These are phyloP conservation scores for Xylariaceae sp. DNA, from an alignment of 2,329 filamentous ascomycete genomes.

Conservation along the genomic window DNA sequence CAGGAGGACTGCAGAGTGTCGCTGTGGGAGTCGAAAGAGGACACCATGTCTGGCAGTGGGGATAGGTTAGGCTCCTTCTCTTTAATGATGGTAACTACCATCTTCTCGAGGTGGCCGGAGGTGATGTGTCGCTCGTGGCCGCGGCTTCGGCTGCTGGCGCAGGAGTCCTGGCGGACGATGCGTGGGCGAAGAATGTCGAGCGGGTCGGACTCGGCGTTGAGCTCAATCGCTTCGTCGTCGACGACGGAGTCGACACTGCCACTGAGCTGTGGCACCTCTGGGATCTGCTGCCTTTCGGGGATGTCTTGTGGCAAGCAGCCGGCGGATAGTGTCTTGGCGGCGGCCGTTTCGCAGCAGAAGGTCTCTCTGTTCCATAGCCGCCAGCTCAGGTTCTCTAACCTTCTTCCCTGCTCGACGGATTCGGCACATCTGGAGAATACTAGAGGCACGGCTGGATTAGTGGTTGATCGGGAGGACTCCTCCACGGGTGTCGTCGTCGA, in stretches of 20 bases:
- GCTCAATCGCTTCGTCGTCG: conserved; percentile 64
- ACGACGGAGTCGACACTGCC: conserved; percentile 71
- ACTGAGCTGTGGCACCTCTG: conserved; percentile 67
- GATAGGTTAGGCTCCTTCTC: conserved; percentile 67
- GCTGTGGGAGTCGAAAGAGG: conserved; percentile 42
- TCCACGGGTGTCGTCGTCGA: conserved; percentile 7
- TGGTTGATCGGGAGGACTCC: conserved; percentile 9
- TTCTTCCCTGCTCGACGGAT: conserved; percentile 85
- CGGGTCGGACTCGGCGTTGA: conserved; percentile 50
- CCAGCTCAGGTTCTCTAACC: conserved; percentile 95
- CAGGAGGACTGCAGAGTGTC: conserved; percentile 36
- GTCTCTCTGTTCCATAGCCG: conserved; percentile 91
- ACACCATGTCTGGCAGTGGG: conserved; percentile 44
- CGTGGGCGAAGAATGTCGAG: conserved; percentile 62
- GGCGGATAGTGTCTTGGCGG: conserved; percentile 43
- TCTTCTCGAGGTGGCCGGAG: conserved; percentile 88
- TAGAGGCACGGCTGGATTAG: conserved; percentile 38
- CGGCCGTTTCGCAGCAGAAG: conserved; percentile 72
- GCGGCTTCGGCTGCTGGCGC: conserved; percentile 64
- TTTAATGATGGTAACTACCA: conserved; percentile 89
- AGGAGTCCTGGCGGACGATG: conserved; percentile 68
- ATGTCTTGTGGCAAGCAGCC: conserved; percentile 50
- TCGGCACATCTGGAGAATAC: conserved; percentile 94
- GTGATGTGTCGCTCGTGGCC: conserved; percentile 84
- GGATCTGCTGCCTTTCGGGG: conserved; percentile 38